Evolutionary conservation across 352 stramenopile genomes (phyloP), one percentile per base, ranked within the genome.

Genomic region (Phytopythium vexans): DNA sequence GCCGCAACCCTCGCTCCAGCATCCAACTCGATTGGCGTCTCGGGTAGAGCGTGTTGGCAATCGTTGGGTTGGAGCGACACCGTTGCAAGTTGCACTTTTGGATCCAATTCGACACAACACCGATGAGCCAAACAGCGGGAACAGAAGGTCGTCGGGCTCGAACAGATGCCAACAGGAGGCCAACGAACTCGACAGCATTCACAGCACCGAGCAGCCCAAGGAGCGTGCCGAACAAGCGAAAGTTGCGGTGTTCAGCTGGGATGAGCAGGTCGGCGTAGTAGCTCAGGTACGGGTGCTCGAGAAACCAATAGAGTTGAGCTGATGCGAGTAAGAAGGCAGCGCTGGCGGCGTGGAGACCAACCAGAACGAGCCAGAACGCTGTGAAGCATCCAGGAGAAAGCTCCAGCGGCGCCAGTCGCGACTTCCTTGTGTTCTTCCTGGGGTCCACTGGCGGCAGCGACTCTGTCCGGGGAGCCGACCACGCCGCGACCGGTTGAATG

Each of bases 181-280:
- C 41, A 14, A 68, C 2, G 3, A 68, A 10, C 11, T 62, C 57
- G 2, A 63, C 27, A 1, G 27, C 43, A 33, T 74, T 60, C 6
- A 60, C 38, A 8, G 36, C 39, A 5, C 47, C 70, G 9, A 77
- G 37, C 11, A 67, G 37, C 0, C 56, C 67, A 6, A 74, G 62
- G 4, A 64, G n/a, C 0, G 45, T 44, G 0, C 67, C 64, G 8
- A 72, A 64, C 9, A 52, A 31, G 9, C 60, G 50, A 49, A 77
- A 77, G 45, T 65, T 62, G 5, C 55, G 43, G 5, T 58, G 32
- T 32, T 56, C 35, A 4, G 47, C 53, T 11, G 72, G 43, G 0
- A 55, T 53, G 5, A 82, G 52, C n/a, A 84, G 41, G n/a, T 70
- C 53, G 1, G 63, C 42, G 53, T 82, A 82, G 60, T 80, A 84